phyloP scores from a whole-genome alignment of 179 eudicot species.

The Vitellaria paradoxa region DNA sequence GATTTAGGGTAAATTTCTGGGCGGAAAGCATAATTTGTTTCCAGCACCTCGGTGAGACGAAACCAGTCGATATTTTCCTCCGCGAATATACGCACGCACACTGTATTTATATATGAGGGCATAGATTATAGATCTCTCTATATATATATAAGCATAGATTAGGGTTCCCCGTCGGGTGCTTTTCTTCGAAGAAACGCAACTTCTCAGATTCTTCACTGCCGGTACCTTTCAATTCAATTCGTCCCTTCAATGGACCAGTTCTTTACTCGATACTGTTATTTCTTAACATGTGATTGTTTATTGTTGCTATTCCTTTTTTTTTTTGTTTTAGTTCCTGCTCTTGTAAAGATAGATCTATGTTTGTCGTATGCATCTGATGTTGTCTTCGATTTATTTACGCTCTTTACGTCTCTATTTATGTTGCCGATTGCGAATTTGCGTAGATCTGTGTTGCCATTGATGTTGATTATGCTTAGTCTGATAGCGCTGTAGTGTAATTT shows the following conservation, averaged over 20 bases:
- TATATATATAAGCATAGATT: no score
- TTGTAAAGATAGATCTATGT: not conserved
- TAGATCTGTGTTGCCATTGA: not conserved
- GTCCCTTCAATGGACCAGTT: not conserved
- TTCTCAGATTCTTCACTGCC: not conserved
- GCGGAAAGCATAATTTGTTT: no score
- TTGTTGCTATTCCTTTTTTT: not conserved
- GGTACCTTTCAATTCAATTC: slow-evolving; percentile 3
- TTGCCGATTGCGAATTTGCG: not conserved
- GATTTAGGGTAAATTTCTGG: no score
- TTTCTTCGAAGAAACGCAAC: no score
- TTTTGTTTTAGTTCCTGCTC: not conserved
- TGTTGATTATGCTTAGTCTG: not conserved
- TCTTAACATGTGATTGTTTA: not conserved
- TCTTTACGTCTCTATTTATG: not conserved
- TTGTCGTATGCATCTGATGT: not conserved
- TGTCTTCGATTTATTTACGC: not conserved
- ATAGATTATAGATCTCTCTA: no score
- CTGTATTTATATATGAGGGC: no score
- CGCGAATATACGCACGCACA: no score
- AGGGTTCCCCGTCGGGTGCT: no score
- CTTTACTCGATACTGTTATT: not conserved
- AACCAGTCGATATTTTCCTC: no score
- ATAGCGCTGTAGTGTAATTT: not conserved
- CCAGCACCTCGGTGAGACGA: no score